These are phyloP conservation scores for Calonectria hongkongensis DNA, from an alignment of 2,329 filamentous ascomycete species.

Conservation along the genomic window DNA sequence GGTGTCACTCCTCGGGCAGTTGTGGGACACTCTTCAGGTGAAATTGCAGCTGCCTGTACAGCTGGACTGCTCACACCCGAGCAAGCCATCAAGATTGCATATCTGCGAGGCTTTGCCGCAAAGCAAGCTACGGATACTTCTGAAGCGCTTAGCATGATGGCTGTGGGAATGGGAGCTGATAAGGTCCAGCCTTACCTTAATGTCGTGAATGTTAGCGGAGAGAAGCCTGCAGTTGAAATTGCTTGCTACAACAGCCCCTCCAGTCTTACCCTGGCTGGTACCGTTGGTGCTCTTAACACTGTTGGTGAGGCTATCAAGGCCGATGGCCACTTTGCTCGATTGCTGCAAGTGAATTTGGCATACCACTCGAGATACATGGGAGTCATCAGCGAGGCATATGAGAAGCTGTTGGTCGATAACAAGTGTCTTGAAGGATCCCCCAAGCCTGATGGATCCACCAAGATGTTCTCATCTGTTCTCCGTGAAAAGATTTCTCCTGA, in stretches of 20 bases:
- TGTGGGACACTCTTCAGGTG: constrained; percentile 61
- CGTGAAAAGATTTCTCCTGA: constrained; percentile 19
- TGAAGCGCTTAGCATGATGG: constrained; percentile 33
- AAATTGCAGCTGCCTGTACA: constrained; percentile 61
- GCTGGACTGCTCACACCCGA: constrained; percentile 39
- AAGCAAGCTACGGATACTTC: constrained; percentile 18
- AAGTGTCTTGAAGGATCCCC: constrained; percentile 26
- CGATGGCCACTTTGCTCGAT: constrained; percentile 30
- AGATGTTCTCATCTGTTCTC: constrained; percentile 37
- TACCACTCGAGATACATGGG: constrained; percentile 34
- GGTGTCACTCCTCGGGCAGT: constrained; percentile 54
- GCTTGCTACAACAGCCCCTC: constrained; percentile 37
- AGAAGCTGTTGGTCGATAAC: constrained; percentile 40
- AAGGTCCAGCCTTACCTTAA: constrained; percentile 33
- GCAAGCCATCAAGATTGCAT: constrained; percentile 57
- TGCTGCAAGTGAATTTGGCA: constrained; percentile 31
- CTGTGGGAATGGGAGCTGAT: constrained; percentile 30
- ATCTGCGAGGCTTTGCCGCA: constrained; percentile 54
- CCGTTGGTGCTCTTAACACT: constrained; percentile 26
- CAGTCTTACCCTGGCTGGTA: constrained; percentile 30
- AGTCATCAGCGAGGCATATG: constrained; percentile 28
- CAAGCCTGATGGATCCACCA: constrained; percentile 23
- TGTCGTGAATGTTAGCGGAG: constrained; percentile 14
- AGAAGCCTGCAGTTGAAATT: constrained; percentile 29
- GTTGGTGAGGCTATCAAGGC: constrained; percentile 28